Base-by-base conservation (phyloP, 257 asterid species). In the Salvia splendens region DNA sequence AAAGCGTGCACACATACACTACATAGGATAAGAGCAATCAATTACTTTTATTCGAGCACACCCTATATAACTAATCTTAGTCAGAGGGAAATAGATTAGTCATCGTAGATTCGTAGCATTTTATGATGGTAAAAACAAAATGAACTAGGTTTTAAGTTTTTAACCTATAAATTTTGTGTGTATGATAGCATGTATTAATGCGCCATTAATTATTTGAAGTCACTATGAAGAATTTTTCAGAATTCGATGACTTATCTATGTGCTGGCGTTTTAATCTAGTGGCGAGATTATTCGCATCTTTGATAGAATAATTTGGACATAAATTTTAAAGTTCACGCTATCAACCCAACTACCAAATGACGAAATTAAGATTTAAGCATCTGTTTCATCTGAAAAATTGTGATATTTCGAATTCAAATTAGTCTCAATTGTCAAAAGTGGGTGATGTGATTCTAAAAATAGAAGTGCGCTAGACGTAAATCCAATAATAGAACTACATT, bases 251-350 rank as follows among this genome's bases (percentile, higher is more conserved):
- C 6, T 20, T 46, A 4, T 35, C 6, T 4, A 7, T 36, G 49
- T 47, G 61, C 49, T 12, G 6, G 42, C 36, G 28, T n/a, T 40
- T 11, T 42, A 62, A 30, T 62, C 32, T 3, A 2, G 6, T 3
- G 49, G 4, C 6, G 11, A 63, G 65, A 55, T 63, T 63, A 30
- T 15, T 61, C 48, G 64, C 8, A 65, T 65, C 67, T 57, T 61
- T 66, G 43, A 36, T 9, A 3, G 53, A 68, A 64, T 48, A 70
- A 69, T 57, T 15, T 51, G 38, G 20, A 56, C 17, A 12, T 5
- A 49, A 38, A 64, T 50, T 59, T 47, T 11, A 28, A 14, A 60
- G 30, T 36, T 38, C 49, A 15, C 32, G 45, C 28, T 51, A n/a
- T 17, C 54, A 16, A 32, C 69, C 12, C 54, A 16, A 32, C 69